These are phyloP conservation scores for Garcia nutans DNA, from an alignment of 345 rosid species.

Conservation along the genomic window DNA sequence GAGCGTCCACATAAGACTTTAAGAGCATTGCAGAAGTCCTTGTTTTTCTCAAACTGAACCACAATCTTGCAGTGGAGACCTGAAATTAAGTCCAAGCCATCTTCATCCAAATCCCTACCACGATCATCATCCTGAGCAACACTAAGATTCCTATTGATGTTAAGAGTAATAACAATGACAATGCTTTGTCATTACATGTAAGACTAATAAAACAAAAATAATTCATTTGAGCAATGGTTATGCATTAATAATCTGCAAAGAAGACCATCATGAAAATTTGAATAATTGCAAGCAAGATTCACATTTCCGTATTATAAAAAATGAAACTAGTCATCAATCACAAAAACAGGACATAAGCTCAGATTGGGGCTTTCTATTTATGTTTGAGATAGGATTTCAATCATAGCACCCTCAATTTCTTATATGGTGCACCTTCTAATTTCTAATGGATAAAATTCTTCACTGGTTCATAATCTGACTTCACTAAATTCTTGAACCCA, in stretches of 20 bases:
- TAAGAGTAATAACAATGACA: slow-evolving; percentile 24
- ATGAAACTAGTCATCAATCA: no score
- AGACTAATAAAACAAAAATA: slow-evolving; percentile 12
- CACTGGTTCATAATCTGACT: background rate
- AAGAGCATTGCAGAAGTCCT: slow-evolving; percentile 68
- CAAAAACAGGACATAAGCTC: no score
- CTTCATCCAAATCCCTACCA: slow-evolving; percentile 52
- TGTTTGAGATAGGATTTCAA: no score
- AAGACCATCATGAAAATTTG: background rate
- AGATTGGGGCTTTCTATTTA: no score
- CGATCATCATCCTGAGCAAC: slow-evolving; percentile 79
- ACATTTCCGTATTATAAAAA: no score
- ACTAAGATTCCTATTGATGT: slow-evolving; percentile 64
- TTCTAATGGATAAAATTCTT: background rate
- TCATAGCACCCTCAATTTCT: background rate
- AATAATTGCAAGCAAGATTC: background rate
- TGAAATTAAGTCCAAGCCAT: slow-evolving; percentile 49
- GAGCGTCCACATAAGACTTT: slow-evolving; percentile 80
- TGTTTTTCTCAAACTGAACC: slow-evolving; percentile 77
- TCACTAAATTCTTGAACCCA: background rate
- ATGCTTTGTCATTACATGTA: slow-evolving; percentile 13
- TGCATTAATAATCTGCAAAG: background rate
- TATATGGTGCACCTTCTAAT: background rate
- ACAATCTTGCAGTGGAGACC: slow-evolving; percentile 91
- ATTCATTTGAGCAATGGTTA: background rate